Evolutionary conservation across 169 alveolate species (phyloP), one percentile per base, ranked within the genome.

Genomic region (Toxoplasma gondii): DNA sequence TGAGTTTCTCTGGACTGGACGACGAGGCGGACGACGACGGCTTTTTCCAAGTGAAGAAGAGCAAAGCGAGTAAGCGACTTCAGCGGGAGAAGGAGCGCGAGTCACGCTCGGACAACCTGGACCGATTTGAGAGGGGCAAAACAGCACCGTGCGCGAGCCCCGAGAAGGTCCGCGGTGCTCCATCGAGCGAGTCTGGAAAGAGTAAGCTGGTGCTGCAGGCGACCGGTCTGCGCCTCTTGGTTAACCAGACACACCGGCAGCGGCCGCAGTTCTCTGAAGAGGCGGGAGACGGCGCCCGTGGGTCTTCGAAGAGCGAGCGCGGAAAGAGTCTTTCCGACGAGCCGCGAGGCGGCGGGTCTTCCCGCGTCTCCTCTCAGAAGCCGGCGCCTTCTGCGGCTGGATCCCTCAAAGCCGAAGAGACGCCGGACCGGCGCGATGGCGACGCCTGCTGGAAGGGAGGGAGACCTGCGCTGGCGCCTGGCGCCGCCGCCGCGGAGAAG

Each of bases 31-130:
- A 74, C 39, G 84, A 74, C 9, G 74, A 31, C 74, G 84, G 7
- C 45, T 31, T 36, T 12, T 74, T 74, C 44, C 1, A 36, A 7
- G 84, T 74, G 84, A 74, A 74, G 84, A 74, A 74, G 43, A 74
- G 84, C 84, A 74, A 74, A 44, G 84, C 84, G 43, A 74, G 84
- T 44, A 74, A 74, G 84, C 84, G 84, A 12, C 84, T 74, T 16
- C 49, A 31, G 84, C 1, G 84, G 27, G 84, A 74, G 84, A 74
- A 74, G 84, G 84, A 74, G 22, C 39, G 84, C 49, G 84, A 74
- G 84, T 41, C 84, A 16, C 49, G 84, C 84, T 7, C 44, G 9
- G 84, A 74, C 84, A 36, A 31, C 49, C 44, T 74, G 84, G 84
- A 74, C 84, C 84, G 43, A 9, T 74, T 74, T n/a, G 84, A 74